Evolutionary conservation across 257 asterid genomes (phyloP).

Genomic region (Ehretia macrophylla): DNA sequence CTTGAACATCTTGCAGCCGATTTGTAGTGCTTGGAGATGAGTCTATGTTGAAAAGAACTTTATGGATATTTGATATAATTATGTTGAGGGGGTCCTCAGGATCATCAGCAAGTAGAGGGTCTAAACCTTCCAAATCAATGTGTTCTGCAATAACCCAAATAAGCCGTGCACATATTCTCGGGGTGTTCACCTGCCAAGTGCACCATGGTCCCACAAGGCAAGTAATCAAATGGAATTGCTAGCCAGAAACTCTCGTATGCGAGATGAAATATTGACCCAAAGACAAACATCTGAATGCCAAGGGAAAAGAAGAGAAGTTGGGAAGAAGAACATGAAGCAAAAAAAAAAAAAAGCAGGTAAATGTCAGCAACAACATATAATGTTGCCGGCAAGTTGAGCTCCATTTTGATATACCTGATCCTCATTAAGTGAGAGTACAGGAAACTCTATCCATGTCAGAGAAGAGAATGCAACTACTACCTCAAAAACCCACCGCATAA

Average conservation of each 20-base stretch:
- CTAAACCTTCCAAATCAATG: conserved; percentile 77
- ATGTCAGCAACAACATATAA: too few relatives aligned
- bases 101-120: conserved; percentile 88
- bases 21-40: conserved; percentile 66
- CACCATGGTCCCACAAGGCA: conserved; percentile 7
- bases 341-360: too few relatives aligned
- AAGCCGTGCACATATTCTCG: conserved; percentile 71
- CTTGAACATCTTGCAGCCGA: conserved; percentile 86
- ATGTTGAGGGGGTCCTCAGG: conserved; percentile 79
- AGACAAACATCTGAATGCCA: neutral
- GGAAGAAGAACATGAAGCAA: neutral
- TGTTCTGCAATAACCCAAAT: conserved; percentile 89
- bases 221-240: conserved; percentile 1
- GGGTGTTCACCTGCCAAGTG: conserved; percentile 75
- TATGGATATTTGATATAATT: conserved; percentile 62
- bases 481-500: too few relatives aligned
- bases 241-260: neutral
- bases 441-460: too few relatives aligned
- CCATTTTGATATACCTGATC: too few relatives aligned
- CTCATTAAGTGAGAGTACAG: too few relatives aligned
- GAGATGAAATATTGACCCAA: neutral
- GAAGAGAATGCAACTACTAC: too few relatives aligned
- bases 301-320: neutral
- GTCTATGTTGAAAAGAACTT: conserved; percentile 64
- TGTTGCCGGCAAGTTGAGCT: too few relatives aligned